Evolutionary conservation across 352 stramenopile species (phyloP), one percentile per base, ranked within the genome.

Genomic region (Globisporangium irregulare): DNA sequence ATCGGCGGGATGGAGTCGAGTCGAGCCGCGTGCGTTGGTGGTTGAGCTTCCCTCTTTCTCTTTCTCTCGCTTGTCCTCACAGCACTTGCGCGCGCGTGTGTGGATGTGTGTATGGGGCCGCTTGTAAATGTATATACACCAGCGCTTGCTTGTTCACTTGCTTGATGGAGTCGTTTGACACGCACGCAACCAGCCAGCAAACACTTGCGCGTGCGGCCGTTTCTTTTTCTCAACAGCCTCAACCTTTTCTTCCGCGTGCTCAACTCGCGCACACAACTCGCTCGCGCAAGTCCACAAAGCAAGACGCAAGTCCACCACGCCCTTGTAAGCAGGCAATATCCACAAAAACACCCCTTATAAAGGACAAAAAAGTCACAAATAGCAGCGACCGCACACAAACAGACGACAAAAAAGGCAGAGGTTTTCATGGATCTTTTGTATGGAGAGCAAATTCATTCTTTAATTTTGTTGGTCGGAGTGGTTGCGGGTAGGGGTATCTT

Each of bases 131-230:
- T 50, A 50, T 22, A 22, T 22, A 50, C 41, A 50, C 41, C 41
- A 48, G 12, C 18, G 8, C 41, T 50, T 50, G 15, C 41, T 50
- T 20, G 38, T 20, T 50, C 15, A 20, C 15, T 50, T 50, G 41
- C 41, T 50, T 50, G 41, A 50, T 50, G 41, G 41, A 50, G 41
- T 50, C 41, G 41, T 50, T 50, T 50, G 41, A 50, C 41, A 50
- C 41, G 41, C 41, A 50, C 41, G 18, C 38, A 46, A 46, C 41
- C 41, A 22, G 41, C 15, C 41, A 22, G 41, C 41, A 22, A 18
- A 46, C 41, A 50, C 32, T 38, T 38, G 32, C 32, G 32, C 41
- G 41, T 5, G 4, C 41, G 22, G 41, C 15, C 41, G 41, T 50
- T 50, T 50, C 41, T 50, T 50, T 50, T 50, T 50, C 41, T 50